Conservation (phyloP, 257 asterid genomes). For the Echites panduratus region DNA sequence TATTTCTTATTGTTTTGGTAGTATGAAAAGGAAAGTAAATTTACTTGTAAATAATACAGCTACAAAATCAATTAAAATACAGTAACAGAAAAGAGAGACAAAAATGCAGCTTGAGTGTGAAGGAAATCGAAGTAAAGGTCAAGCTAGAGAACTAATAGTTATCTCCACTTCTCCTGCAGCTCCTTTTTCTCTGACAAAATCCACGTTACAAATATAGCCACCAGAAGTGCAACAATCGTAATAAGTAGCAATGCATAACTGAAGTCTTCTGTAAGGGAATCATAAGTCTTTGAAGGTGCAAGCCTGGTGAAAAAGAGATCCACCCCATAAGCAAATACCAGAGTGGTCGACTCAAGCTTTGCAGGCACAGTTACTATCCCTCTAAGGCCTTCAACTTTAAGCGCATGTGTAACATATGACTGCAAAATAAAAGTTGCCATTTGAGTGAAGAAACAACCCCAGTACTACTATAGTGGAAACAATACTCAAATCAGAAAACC, state of each 20-base stretch:
- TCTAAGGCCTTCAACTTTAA: slow-evolving; percentile 88
- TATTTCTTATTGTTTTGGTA: background rate
- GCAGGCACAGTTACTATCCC: slow-evolving; percentile 80
- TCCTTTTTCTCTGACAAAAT: slow-evolving; percentile 92
- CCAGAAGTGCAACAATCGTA: slow-evolving; percentile 74
- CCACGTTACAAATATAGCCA: slow-evolving; percentile 84
- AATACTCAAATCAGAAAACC: background rate
- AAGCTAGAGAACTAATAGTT: slow-evolving; percentile 21
- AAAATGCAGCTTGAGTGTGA: background rate
- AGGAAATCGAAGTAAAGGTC: background rate
- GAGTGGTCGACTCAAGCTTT: slow-evolving; percentile 93
- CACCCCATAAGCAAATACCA: slow-evolving; percentile 77
- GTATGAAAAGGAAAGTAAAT: too few species aligned
- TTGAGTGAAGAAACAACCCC: background rate
- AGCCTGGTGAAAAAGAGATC: slow-evolving; percentile 89
- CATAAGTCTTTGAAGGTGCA: slow-evolving; percentile 92
- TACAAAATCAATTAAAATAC: slow-evolving; percentile 17
- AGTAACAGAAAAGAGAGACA: background rate
- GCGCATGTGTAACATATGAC: slow-evolving; percentile 82
- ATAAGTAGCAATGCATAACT: slow-evolving; percentile 82
- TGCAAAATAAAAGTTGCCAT: slow-evolving; percentile 30
- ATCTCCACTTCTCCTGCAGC: slow-evolving; percentile 97
- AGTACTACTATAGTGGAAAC: too few species aligned
- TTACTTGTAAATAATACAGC: background rate
- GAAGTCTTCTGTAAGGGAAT: slow-evolving; percentile 95